Base-by-base conservation (phyloP, 2,329 filamentous ascomycete species). In the Septoria linicola region DNA sequence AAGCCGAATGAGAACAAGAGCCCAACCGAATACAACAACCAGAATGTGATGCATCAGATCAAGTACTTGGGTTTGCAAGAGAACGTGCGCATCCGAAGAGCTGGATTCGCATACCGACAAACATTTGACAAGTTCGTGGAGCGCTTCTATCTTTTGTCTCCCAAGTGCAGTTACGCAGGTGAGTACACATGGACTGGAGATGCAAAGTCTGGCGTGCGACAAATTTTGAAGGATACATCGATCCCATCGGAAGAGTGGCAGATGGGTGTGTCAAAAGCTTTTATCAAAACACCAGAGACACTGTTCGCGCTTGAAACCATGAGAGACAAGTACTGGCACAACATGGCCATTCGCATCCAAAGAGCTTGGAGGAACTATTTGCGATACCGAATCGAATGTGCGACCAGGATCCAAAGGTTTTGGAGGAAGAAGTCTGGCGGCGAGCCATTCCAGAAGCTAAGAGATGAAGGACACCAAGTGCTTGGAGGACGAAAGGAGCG, bases 1-100 rank as follows among this genome's bases (percentile, higher is more conserved):
- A 99, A 99, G 73, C 93, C 93, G 1, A 99, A 99, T 75, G 93
- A 99, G 72, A 97, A 96, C 76, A 99, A 97, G 72, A 96, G 91
- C 2, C 87, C 90, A 0, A 85, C 83, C 8, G 93, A 99, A 68
- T 99, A 96, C 71, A 96, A 96, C 63, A 80, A 81, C 16, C 83
- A 84, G 23, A 97, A 97, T 63, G 93, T 99, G 16, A 79, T 97
- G 64, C 93, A 99, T 78, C 93, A 99, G 70, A 89, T 97, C 79
- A 97, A 99, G 69, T 99, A 99, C 65, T 85, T 99, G 11, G 93
- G 93, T 82, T 77, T 99, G n/a, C 92, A 97, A 70, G 93, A 99
- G 73, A 99, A 99, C 79, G 93, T 99, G 34, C 87, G 93, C 39
- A 99, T 99, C 70, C 87, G 93, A 61, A 84, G 93, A 68, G 93